Evolutionary conservation across 768 basidiomycete genomes (phyloP).

Genomic region (Paxillus involutus): DNA sequence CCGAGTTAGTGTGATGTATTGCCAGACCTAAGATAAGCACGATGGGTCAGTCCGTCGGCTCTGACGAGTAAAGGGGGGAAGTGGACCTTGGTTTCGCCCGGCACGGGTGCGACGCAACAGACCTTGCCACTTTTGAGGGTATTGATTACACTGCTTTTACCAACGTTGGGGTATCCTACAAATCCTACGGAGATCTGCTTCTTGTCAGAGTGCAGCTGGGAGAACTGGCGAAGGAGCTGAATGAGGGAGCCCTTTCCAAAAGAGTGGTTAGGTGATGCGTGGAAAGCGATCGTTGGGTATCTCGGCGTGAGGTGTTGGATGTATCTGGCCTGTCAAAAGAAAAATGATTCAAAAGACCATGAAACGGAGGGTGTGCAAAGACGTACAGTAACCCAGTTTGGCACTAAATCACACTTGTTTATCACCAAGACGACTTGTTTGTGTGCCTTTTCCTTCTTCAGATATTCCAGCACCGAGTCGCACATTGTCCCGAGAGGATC

Average conservation of each 20-base stretch:
- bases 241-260: conserved; percentile 99
- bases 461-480: conserved; percentile 87
- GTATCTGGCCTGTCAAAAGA: conserved; percentile 73
- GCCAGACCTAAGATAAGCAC: conserved; percentile 70
- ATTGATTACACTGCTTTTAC: conserved; percentile 97
- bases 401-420: conserved; percentile 98
- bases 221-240: conserved; percentile 94
- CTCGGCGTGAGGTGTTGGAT: conserved; percentile 92
- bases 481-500: conserved; percentile 96
- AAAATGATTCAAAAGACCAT: not conserved
- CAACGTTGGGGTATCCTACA: conserved; percentile 97
- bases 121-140: conserved; percentile 98
- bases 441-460: conserved; percentile 95
- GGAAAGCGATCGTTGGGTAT: conserved; percentile 97
- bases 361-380: not conserved
- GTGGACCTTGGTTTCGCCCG: conserved; percentile 89
- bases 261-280: conserved; percentile 97
- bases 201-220: conserved; percentile 96
- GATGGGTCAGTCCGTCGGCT: not conserved
- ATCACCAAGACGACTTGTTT: conserved; percentile 96
- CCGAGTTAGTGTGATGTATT: conserved; percentile 96
- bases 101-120: conserved; percentile 93
- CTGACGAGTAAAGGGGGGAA: not conserved
- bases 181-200: conserved; percentile 99
- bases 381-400: conserved; percentile 97